Conservation (phyloP, 192 early-diverging fungal species). For the Rhizophlyctis rosea region DNA sequence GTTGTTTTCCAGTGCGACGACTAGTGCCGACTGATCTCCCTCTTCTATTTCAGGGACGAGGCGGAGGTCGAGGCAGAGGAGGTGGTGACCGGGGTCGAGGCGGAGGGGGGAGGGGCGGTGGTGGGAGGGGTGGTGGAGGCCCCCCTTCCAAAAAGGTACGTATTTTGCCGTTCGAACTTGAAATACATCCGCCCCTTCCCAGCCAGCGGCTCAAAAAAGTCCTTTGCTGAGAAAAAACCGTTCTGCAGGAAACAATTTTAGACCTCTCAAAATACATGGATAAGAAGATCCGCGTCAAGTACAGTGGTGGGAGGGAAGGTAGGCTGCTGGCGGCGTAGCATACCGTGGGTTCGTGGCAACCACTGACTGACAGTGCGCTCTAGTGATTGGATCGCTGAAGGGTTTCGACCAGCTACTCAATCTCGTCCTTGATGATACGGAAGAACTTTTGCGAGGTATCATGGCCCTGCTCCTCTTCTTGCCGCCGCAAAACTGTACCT, state of each 20-base stretch:
- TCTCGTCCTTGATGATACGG: slow-evolving; percentile 90
- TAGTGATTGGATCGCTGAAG: slow-evolving; percentile 87
- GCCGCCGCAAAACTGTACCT: slow-evolving; percentile 15
- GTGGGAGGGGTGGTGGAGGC: slow-evolving; percentile 50
- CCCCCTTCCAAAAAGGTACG: neutral
- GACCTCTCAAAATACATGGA: slow-evolving; percentile 93
- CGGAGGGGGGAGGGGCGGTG: slow-evolving; percentile 50
- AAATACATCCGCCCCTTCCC: no score
- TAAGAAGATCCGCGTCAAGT: slow-evolving; percentile 89
- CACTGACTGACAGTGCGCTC: slow-evolving; percentile 3
- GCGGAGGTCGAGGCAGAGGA: slow-evolving; percentile 47
- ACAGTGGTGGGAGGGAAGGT: slow-evolving; percentile 93
- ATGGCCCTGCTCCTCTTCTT: neutral
- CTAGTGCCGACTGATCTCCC: neutral
- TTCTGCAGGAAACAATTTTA: slow-evolving; percentile 86
- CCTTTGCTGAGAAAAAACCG: no score
- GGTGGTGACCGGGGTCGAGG: slow-evolving; percentile 44
- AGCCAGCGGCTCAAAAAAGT: slow-evolving; percentile 18
- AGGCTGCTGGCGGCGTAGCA: slow-evolving; percentile 10
- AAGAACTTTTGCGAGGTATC: slow-evolving; percentile 71
- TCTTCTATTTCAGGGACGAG: slow-evolving; percentile 35
- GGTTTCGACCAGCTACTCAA: slow-evolving; percentile 92
- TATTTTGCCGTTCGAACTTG: neutral
- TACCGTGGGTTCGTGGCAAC: neutral
- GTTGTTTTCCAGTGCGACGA: neutral